Base-by-base conservation (phyloP, 2,329 filamentous ascomycete species). In the Penicillium sp. region DNA sequence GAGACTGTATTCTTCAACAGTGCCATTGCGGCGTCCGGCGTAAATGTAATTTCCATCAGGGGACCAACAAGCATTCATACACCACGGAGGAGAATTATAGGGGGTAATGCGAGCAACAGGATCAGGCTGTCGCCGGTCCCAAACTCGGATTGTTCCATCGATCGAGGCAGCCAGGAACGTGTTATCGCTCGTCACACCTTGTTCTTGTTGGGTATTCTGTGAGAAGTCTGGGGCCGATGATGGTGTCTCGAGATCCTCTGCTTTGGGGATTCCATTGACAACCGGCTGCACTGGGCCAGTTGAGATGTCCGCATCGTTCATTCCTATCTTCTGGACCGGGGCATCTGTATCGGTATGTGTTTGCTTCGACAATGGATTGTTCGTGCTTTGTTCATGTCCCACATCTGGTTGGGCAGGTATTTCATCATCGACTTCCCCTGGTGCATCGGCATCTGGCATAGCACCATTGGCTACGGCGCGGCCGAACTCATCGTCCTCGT, bases 51-150 rank as follows among this genome's bases (percentile, higher is more conserved):
- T 97, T 15, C 94, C 94, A 70, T 97, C 90, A 0, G 91, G 91
- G 52, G 89, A 93, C 94, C 94, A 99, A 76, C 91, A 96, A 1
- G 91, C 91, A 62, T 90, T 92, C 86, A 96, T 97, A 73, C 93
- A 97, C 93, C 93, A 99, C 0, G 93, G 94, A 1, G 94, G 93
- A 0, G 91, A 89, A 12, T 85, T 83, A 12, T 86, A 80, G 18
- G 89, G 90, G 1, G 81, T 80, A 54, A 97, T 93, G 29, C 87
- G 85, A 3, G 94, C 91, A 2, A 96, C 81, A 0, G 93, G 88
- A 35, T 87, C 82, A 1, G 83, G 83, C 59, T 89, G 84, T 21
- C 94, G 86, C 50, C 77, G 68, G 60, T 80, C 78, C 77, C 78
- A 80, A 38, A 80, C 63, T 15, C 76, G 72, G 50, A 80, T 78